A percentile compares a stretch with the other conserved stretches of the same genome.
phyloP scores from a whole-genome alignment of 1,284 basidiomycete species.

The Anthracocystis walkeri region DNA sequence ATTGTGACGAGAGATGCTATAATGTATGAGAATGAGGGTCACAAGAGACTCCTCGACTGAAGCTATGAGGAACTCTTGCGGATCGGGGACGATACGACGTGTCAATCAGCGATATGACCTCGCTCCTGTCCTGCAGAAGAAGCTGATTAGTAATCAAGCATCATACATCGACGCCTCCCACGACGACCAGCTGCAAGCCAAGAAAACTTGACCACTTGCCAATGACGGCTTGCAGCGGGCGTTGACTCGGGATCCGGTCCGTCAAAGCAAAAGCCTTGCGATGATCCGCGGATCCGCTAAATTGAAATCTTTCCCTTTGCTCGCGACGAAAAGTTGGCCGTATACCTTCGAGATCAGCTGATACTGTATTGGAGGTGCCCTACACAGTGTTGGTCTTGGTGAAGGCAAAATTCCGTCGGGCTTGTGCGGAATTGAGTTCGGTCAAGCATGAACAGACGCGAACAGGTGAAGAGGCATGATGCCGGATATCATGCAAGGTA shows the following conservation, averaged over 20 bases:
- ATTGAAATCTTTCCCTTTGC: not conserved
- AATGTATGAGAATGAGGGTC: too few relatives aligned
- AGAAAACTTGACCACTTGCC: not conserved
- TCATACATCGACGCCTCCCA: too few relatives aligned
- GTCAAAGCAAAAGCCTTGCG: not conserved
- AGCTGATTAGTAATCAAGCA: too few relatives aligned
- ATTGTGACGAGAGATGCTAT: too few relatives aligned
- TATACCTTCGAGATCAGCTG: not conserved
- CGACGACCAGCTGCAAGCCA: too few relatives aligned
- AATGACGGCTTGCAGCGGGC: constrained; percentile 7
- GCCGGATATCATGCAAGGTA: not conserved
- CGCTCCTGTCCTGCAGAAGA: too few relatives aligned
- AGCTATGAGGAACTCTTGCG: too few relatives aligned
- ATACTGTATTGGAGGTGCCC: not conserved
- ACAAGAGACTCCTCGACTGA: too few relatives aligned
- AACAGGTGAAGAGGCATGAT: not conserved
- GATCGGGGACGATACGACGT: too few relatives aligned
- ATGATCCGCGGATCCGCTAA: constrained; percentile 28
- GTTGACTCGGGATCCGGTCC: constrained; percentile 5
- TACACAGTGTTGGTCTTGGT: not conserved
- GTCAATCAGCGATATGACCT: too few relatives aligned
- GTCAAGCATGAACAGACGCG: too few relatives aligned
- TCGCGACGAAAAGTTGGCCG: not conserved
- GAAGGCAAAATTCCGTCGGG: not conserved
- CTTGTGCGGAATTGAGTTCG: not conserved